phyloP scores from a whole-genome alignment of 2,329 filamentous ascomycete genomes.

The Pseudopithomyces maydicus region DNA sequence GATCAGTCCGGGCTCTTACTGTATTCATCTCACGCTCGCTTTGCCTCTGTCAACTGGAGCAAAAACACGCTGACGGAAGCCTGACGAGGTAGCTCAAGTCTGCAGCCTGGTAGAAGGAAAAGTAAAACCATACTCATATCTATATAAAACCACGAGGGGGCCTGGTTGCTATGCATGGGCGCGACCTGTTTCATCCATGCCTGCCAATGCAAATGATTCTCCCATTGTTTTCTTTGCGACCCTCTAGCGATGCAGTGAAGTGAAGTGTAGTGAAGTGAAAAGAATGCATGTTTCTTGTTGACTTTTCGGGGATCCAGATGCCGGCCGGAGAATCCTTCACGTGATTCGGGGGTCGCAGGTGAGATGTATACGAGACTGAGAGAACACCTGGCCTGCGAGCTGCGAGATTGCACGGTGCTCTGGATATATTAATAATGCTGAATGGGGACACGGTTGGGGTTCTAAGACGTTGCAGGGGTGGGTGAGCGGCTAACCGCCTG shows the following conservation, averaged over 20 bases:
- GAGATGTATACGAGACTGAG: background rate
- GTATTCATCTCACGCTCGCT: slow-evolving; percentile 3
- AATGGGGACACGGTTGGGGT: background rate
- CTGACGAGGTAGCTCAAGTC: background rate
- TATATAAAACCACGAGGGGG: slow-evolving; percentile 22
- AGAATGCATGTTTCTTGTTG: too few species aligned
- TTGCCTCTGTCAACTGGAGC: background rate
- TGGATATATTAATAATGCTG: slow-evolving; percentile 10
- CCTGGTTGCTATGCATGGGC: slow-evolving; percentile 16
- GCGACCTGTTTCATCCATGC: background rate
- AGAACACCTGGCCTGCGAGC: slow-evolving; percentile 9
- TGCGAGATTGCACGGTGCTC: background rate
- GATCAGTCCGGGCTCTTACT: slow-evolving; percentile 34
- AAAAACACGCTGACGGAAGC: background rate
- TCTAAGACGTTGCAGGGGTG: slow-evolving; percentile 7
- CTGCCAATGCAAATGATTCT: slow-evolving; percentile 8
- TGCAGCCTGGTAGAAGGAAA: slow-evolving; percentile 28
- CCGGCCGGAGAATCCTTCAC: too few species aligned
- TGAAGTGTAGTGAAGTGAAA: background rate
- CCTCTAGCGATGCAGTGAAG: background rate
- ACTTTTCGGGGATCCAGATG: too few species aligned
- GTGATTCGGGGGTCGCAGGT: too few species aligned
- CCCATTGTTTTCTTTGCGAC: background rate
- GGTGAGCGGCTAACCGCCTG: background rate
- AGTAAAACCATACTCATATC: slow-evolving; percentile 12